These are phyloP conservation scores for Passiflora organensis DNA, from an alignment of 345 rosid genomes.

Conservation along the genomic window DNA sequence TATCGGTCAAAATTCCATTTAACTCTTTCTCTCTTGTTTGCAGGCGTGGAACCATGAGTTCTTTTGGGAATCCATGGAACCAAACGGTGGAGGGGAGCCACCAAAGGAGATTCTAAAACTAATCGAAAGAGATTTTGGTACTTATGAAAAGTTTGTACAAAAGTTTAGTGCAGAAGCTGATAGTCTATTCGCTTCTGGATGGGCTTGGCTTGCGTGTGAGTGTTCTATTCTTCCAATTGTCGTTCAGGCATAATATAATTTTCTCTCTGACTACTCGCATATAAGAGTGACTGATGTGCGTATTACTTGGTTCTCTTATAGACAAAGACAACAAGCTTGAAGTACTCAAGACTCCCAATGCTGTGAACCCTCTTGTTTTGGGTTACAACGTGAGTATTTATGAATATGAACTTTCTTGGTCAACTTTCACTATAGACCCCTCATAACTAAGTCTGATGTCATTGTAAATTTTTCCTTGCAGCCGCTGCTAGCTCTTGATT, in stretches of 20 bases:
- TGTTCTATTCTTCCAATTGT: constrained; percentile 10
- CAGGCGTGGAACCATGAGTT: constrained; percentile 97
- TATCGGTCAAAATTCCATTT: too few species aligned
- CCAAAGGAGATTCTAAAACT: constrained; percentile 60
- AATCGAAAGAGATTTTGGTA: constrained; percentile 82
- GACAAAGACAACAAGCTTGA: constrained; percentile 79
- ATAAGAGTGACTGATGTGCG: too few species aligned
- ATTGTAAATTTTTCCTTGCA: constrained; percentile 43
- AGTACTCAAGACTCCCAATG: constrained; percentile 78
- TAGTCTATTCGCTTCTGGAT: constrained; percentile 87
- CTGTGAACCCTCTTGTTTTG: constrained; percentile 94
- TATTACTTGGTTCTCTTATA: constrained; percentile 38
- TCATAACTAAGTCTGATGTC: constrained; percentile 12
- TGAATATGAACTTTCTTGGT: too few species aligned
- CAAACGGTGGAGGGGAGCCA: constrained; percentile 92
- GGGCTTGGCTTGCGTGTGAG: constrained; percentile 96
- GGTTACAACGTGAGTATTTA: constrained; percentile 58
- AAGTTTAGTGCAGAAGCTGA: constrained; percentile 67
- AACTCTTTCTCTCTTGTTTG: too few species aligned
- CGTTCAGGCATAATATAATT: background rate
- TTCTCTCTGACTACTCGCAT: too few species aligned
- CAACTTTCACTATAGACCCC: background rate
- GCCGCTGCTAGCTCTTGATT: constrained; percentile 91
- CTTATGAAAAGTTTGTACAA: constrained; percentile 48
- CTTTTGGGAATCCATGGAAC: constrained; percentile 92